These are phyloP conservation scores for Stylosanthes scabra DNA, from an alignment of 331 rosid species.

Conservation along the genomic window DNA sequence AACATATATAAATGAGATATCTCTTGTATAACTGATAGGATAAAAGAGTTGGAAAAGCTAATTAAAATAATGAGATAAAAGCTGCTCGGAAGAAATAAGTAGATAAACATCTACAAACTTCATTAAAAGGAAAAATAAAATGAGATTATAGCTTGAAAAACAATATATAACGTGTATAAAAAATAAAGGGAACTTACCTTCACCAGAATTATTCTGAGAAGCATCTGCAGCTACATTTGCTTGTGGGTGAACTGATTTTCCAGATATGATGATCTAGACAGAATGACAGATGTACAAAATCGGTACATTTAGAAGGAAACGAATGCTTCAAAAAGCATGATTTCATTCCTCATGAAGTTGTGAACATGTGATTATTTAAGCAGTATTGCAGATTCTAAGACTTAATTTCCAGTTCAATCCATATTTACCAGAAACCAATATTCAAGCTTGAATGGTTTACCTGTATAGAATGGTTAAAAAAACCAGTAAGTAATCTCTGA, in stretches of 20 bases:
- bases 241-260: constrained; percentile 61
- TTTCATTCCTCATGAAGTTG: neutral
- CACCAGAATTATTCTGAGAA: constrained; percentile 44
- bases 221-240: constrained; percentile 47
- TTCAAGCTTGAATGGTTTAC: constrained; percentile 42
- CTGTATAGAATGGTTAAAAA: constrained; percentile 86
- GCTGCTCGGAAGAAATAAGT: neutral
- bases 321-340: constrained; percentile 10
- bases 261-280: constrained; percentile 76
- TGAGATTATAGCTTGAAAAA: neutral
- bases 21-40: neutral
- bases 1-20: neutral
- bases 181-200: constrained; percentile 43
- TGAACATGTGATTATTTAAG: constrained; percentile 2
- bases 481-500: constrained; percentile 69
- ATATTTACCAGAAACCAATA: constrained; percentile 8
- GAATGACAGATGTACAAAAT: constrained; percentile 5
- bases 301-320: constrained; percentile 23
- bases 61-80: neutral
- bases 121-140: constrained; percentile 3
- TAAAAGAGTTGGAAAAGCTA: neutral
- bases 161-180: constrained; percentile 1
- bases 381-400: neutral
- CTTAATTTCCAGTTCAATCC: neutral
- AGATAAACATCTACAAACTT: neutral